Evolutionary conservation across 306 rosid genomes (phyloP).

Genomic region (Prosopis cineraria): DNA sequence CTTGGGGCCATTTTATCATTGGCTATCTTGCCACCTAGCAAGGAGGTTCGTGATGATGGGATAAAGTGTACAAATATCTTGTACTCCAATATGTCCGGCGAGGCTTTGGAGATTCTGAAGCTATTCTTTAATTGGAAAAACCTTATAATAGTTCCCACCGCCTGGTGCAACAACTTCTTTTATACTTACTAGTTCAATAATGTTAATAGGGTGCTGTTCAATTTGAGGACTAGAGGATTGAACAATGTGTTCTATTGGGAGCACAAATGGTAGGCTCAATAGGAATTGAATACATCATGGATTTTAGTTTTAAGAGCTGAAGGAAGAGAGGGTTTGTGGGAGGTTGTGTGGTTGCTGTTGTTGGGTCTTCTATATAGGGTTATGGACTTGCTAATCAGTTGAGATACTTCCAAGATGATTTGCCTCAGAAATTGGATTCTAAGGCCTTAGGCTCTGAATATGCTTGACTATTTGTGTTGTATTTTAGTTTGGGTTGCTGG

Average conservation of each 20-base stretch:
- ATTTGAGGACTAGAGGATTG: constrained; percentile 86
- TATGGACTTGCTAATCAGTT: constrained; percentile 86
- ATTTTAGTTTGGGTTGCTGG: constrained; percentile 75
- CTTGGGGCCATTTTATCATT: constrained; percentile 58
- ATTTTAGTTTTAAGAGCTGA: constrained; percentile 77
- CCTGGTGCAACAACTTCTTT: constrained; percentile 86
- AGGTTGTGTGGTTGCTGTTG: constrained; percentile 51
- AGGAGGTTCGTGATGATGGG: constrained; percentile 80
- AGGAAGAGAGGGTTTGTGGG: constrained; percentile 76
- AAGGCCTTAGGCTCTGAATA: constrained; percentile 53
- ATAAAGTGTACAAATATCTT: constrained; percentile 54
- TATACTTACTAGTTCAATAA: constrained; percentile 87
- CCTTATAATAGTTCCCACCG: constrained; percentile 74
- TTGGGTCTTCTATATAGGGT: constrained; percentile 70
- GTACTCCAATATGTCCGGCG: constrained; percentile 59
- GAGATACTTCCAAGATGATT: constrained; percentile 25
- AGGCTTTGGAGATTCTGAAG: constrained; percentile 55
- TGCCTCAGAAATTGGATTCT: constrained; percentile 58
- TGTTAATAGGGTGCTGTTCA: constrained; percentile 68
- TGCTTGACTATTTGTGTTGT: constrained; percentile 83
- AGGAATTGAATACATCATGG: constrained; percentile 78
- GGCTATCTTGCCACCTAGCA: constrained; percentile 62
- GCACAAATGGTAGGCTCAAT: constrained; percentile 92
- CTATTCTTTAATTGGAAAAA: constrained; percentile 73
- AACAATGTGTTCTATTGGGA: constrained; percentile 88